Evolutionary conservation across 345 rosid species (phyloP).

Genomic region (Crucihimalaya himalaica): DNA sequence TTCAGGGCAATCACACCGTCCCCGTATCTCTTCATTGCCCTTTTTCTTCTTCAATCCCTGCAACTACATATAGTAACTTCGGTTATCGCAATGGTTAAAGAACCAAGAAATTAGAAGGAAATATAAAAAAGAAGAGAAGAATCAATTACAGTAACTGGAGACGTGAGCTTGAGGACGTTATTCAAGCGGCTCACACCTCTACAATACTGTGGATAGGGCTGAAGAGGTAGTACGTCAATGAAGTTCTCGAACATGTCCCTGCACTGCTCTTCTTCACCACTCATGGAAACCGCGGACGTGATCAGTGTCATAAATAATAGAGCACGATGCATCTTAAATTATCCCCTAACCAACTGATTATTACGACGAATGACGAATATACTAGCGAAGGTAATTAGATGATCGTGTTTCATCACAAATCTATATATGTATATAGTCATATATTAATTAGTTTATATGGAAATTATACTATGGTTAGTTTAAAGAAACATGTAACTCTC

Average conservation of each 20-base stretch:
- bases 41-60: neutral
- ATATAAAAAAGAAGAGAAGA: neutral
- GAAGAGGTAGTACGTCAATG: constrained; percentile 7
- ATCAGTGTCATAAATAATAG: constrained; percentile 31
- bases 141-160: constrained; percentile 16
- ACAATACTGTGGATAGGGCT: constrained; percentile 31
- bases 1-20: constrained; percentile 31
- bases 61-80: neutral
- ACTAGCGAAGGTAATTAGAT: neutral
- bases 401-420: constrained; percentile 3
- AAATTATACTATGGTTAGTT: neutral
- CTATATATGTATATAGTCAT: neutral
- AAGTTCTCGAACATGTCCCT: constrained; percentile 26
- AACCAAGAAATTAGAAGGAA: neutral
- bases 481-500: constrained; percentile 22
- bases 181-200: constrained; percentile 35
- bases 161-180: constrained; percentile 33
- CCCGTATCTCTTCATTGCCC: neutral
- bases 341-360: neutral
- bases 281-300: constrained; percentile 21
- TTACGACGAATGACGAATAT: neutral
- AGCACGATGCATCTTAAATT: constrained; percentile 25
- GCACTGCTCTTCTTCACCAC: constrained; percentile 28
- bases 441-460: neutral
- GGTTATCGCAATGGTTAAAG: neutral